These are phyloP conservation scores for Panaeolus cyanescens DNA, from an alignment of 768 basidiomycete genomes.

Conservation along the genomic window DNA sequence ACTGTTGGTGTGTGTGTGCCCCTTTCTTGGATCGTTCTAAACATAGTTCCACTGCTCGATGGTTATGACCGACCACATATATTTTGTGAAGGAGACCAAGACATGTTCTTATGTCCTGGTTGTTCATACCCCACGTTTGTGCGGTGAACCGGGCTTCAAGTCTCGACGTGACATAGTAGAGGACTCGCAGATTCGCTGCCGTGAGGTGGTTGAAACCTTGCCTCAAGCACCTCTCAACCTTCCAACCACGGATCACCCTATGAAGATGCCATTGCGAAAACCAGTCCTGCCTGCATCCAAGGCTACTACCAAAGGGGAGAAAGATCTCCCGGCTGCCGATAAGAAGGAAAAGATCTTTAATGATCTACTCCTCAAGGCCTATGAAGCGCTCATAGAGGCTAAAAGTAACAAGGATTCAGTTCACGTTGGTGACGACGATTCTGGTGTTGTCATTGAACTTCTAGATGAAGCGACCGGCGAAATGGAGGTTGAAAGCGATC, in stretches of 20 bases:
- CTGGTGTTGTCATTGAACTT: conserved; percentile 42
- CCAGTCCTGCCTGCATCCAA: conserved; percentile 45
- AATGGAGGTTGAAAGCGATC: conserved; percentile 39
- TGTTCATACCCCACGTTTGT: conserved; percentile 92
- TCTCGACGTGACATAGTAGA: conserved; percentile 66
- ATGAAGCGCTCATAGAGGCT: conserved; percentile 36
- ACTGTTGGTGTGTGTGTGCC: conserved; percentile 16
- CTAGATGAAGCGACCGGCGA: conserved; percentile 46
- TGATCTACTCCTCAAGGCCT: conserved; percentile 38
- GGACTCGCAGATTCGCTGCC: conserved; percentile 75
- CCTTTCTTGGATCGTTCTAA: conserved; percentile 17
- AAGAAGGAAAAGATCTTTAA: conserved; percentile 31
- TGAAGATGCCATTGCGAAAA: conserved; percentile 51
- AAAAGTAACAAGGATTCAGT: conserved; percentile 17
- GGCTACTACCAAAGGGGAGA: conserved; percentile 16
- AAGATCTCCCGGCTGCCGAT: conserved; percentile 10
- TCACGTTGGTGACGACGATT: conserved; percentile 26
- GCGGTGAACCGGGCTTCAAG: conserved; percentile 91
- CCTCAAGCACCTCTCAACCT: conserved; percentile 32
- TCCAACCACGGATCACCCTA: conserved; percentile 57
- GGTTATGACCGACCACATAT: conserved; percentile 88
- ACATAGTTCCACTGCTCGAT: conserved; percentile 92
- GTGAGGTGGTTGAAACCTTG: conserved; percentile 61
- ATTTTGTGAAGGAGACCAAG: conserved; percentile 90
- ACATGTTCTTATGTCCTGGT: conserved; percentile 95